These are phyloP conservation scores for Backusella westeae DNA, from an alignment of 192 early-diverging fungal species.

Conservation along the genomic window DNA sequence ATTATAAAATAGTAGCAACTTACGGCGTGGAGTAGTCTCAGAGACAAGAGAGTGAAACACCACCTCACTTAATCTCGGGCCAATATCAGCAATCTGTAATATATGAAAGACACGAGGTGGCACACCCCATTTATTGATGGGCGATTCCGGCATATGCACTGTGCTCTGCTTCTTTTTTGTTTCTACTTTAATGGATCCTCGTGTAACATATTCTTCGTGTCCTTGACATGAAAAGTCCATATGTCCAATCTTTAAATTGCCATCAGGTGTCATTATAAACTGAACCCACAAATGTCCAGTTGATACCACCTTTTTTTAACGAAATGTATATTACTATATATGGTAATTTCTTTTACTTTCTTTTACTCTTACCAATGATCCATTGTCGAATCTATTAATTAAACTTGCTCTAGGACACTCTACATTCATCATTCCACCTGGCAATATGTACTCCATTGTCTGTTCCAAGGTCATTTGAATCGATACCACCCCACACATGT, in stretches of 20 bases:
- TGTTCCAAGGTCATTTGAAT: conserved; percentile 24
- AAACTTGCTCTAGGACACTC: conserved; percentile 27
- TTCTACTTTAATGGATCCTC: neutral
- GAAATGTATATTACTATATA: neutral
- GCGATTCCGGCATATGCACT: conserved; percentile 11
- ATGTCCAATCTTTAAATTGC: conserved; percentile 15
- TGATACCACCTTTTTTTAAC: conserved; percentile 9
- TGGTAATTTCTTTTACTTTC: neutral
- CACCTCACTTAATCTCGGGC: conserved; percentile 5
- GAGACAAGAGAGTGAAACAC: conserved; percentile 15
- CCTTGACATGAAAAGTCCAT: conserved; percentile 22
- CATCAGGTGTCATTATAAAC: conserved; percentile 2
- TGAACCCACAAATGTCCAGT: conserved; percentile 22
- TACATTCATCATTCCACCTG: conserved; percentile 16
- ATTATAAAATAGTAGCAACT: neutral
- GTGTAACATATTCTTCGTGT: conserved; percentile 13
- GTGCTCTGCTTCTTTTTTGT: conserved; percentile 11
- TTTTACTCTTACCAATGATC: conserved; percentile 11
- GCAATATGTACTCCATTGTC: conserved; percentile 25
- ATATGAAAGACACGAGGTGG: conserved; percentile 16
- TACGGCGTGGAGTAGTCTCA: conserved; percentile 7
- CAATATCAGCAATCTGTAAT: conserved; percentile 16
- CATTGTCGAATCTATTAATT: conserved; percentile 22
- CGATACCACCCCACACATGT: conserved; percentile 15
- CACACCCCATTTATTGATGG: conserved; percentile 18